Evolutionary conservation across 1,284 basidiomycete species (phyloP), one percentile per base, ranked within the genome.

Genomic region (Abortiporus biennis): DNA sequence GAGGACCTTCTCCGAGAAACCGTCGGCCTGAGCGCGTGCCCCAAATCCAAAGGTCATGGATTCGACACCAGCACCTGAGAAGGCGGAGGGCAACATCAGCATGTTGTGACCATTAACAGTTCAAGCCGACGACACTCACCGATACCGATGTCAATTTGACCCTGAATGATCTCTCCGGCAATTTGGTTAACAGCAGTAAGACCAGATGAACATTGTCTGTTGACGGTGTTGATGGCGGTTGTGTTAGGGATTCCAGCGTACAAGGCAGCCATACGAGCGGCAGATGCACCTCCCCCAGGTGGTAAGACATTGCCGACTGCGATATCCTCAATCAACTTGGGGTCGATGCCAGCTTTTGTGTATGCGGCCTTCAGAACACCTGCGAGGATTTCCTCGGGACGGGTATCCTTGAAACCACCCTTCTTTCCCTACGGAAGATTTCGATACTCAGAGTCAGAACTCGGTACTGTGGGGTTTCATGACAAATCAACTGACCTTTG

Each of bases 151-250:
- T 94, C 86, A 52, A 95, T 93, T 66, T 92, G 81, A 1, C 91
- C 90, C 3, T 75, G 62, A 39, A 68, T 65, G 60, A 99, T 98
- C 63, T 90, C 76, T 62, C 91, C 91, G 40, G 95, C 93, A 53
- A 98, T 92, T 63, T 91, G 81, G 64, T 84, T 88, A 49, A 96
- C 79, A 23, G 92, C 85, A 25, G 88, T 82, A 38, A 99, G 74
- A 49, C 94, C 93, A 23, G 88, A 92, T 1, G 92, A 95, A 67
- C 95, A 99, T 63, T 95, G 92, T 43, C 95, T 74, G 72, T 99
- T 98, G 51, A 97, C 74, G 12, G 94, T 95, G 68, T 87, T 85
- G 64, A 98, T 66, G 17, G 89, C 67, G 2, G 81, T 70, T 6
- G 85, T 82, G 56, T 85, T 72, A 20, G 95, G 94, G 55, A 97